Evolutionary conservation across 2,329 filamentous ascomycete species (phyloP).

Genomic region (Pseudogymnoascus sp.): DNA sequence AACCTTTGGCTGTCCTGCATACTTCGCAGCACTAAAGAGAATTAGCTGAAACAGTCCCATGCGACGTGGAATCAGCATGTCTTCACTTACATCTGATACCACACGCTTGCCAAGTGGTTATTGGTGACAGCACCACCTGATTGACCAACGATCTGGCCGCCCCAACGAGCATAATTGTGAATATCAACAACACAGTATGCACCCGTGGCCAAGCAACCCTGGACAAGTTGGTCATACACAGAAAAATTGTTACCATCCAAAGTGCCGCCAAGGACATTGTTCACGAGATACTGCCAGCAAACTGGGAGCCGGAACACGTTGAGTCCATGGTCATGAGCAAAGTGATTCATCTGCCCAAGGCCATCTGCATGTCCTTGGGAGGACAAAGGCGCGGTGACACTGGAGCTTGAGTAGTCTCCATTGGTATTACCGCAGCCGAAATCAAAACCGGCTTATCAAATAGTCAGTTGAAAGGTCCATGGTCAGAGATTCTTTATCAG

Average conservation of each 20-base stretch:
- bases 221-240: slow-evolving; percentile 46
- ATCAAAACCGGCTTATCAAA: slow-evolving; percentile 33
- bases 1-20: slow-evolving; percentile 41
- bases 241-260: slow-evolving; percentile 41
- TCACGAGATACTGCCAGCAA: slow-evolving; percentile 51
- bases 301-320: slow-evolving; percentile 51
- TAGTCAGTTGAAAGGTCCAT: neutral
- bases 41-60: neutral
- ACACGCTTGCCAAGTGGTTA: slow-evolving; percentile 48
- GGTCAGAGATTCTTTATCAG: neutral
- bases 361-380: slow-evolving; percentile 18
- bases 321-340: slow-evolving; percentile 42
- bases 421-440: slow-evolving; percentile 37
- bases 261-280: slow-evolving; percentile 37
- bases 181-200: slow-evolving; percentile 51
- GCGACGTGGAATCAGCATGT: neutral
- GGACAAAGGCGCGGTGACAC: slow-evolving; percentile 13
- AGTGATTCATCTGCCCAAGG: slow-evolving; percentile 36
- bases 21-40: slow-evolving; percentile 39
- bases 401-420: slow-evolving; percentile 16
- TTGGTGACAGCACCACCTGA: slow-evolving; percentile 46
- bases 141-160: slow-evolving; percentile 54
- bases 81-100: slow-evolving; percentile 38
- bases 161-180: slow-evolving; percentile 51
- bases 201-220: slow-evolving; percentile 46